Evolutionary conservation across 2,329 filamentous ascomycete genomes (phyloP), one percentile per base, ranked within the genome.

Genomic region (Trichoderma koningiopsis): DNA sequence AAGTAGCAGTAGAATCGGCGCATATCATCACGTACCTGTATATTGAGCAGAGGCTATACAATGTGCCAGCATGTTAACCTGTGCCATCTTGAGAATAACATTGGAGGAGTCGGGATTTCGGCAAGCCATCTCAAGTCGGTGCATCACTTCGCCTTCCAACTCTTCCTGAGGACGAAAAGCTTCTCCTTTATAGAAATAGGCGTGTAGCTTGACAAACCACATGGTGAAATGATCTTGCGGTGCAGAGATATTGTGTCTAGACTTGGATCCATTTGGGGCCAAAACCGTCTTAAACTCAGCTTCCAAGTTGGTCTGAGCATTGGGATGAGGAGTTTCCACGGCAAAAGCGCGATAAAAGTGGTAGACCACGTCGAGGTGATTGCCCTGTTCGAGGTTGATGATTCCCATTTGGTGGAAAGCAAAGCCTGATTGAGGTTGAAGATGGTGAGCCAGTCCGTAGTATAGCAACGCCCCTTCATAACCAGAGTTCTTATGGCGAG

Each of bases 401-500:
- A 98, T 92, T 43, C 92, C 94, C 78, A 96, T 89, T 79, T 98
- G 96, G 76, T 99, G 95, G 76, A 96, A 92, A 19, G 93, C 92
- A 72, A 90, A 88, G 35, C 95, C 95, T 57, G 92, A 93, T 22
- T 88, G 84, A 3, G 95, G 93, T 73, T 92, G 87, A 65, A 98
- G 86, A 63, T 91, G 88, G 72, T 90, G 88, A 27, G 96, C 96
- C 70, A 98, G 84, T 68, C 87, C 84, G 79, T 99, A 98, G 79
- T 95, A 97, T 13, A 91, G 90, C 75, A 94, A 85, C 16, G 95
- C 93, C 16, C 88, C 88, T 31, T 91, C 91, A 84, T 92, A 96
- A 74, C 91, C 92, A 65, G 89, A 89, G 72, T 89, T 87, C 78
- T 92, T 94, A 70, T 86, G 86, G 70, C 90, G 89, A 70, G 92